Evolutionary conservation across 352 stramenopile species (phyloP).

Genomic region (Pythium sp.): DNA sequence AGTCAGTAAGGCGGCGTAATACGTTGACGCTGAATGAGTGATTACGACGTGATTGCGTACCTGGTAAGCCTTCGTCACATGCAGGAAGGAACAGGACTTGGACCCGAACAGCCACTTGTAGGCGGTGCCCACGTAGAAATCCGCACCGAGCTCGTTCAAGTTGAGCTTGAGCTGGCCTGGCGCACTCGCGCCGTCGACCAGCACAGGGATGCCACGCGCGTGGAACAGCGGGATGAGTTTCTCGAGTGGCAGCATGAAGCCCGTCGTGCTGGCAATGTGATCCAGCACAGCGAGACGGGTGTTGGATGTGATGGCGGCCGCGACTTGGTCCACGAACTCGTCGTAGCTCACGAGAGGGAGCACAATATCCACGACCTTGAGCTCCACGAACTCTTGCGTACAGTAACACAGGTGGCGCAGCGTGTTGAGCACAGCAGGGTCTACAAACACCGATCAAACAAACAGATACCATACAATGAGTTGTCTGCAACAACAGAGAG

Average conservation of each 20-base stretch:
- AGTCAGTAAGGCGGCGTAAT: neutral
- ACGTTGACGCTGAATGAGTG: neutral
- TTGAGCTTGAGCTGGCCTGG: conserved; percentile 74
- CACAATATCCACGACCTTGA: conserved; percentile 82
- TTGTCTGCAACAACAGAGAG: neutral
- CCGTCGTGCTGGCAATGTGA: conserved; percentile 76
- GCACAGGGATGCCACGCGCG: conserved; percentile 65
- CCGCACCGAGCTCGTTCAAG: conserved; percentile 55
- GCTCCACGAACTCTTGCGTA: conserved; percentile 86
- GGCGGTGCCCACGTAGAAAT: conserved; percentile 83
- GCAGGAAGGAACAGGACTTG: conserved; percentile 84
- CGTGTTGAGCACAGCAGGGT: conserved; percentile 81
- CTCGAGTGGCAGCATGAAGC: conserved; percentile 77
- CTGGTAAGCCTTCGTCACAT: conserved; percentile 78
- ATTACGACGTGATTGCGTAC: conserved; percentile 7
- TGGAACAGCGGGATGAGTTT: conserved; percentile 84
- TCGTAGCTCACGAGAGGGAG: conserved; percentile 74
- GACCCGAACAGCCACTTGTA: conserved; percentile 88
- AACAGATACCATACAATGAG: neutral
- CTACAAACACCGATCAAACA: conserved; percentile 22
- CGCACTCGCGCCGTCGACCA: conserved; percentile 78
- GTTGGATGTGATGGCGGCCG: conserved; percentile 72
- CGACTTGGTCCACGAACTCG: conserved; percentile 64
- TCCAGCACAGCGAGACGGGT: conserved; percentile 82
- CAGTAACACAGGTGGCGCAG: conserved; percentile 83